A percentile compares a stretch with the other conserved stretches of the same genome.
These are phyloP conservation scores for Dacryopinax spathularia DNA, from an alignment of 768 basidiomycete species.

Conservation along the genomic window DNA sequence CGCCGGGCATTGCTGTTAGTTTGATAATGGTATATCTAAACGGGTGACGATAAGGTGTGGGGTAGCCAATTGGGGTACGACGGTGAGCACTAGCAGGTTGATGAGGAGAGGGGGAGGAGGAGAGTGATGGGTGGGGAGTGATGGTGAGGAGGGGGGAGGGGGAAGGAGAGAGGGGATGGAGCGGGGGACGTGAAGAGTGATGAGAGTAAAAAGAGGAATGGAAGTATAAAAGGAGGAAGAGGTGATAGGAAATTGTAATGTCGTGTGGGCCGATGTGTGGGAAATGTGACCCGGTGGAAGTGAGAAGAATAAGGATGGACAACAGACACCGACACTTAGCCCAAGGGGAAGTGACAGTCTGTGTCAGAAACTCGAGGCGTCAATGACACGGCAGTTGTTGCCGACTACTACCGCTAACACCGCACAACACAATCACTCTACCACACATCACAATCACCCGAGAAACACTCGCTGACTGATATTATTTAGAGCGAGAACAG, in stretches of 20 bases:
- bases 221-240: slow-evolving; percentile 1
- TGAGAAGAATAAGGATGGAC: background rate
- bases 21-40: background rate
- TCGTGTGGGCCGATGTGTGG: background rate
- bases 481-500: too few species aligned
- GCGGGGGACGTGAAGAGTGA: background rate
- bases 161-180: background rate
- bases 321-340: background rate
- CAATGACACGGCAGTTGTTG: too few species aligned
- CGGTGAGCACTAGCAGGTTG: background rate
- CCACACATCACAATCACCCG: too few species aligned
- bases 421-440: too few species aligned
- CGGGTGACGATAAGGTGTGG: slow-evolving; percentile 1
- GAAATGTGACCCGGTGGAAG: too few species aligned
- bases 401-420: too few species aligned
- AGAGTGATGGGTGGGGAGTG: background rate
- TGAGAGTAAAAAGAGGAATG: background rate
- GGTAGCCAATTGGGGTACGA: background rate
- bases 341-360: background rate
- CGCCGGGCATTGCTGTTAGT: background rate
- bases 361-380: slow-evolving; percentile 5
- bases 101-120: background rate
- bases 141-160: background rate
- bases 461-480: too few species aligned
- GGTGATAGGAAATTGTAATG: background rate